A percentile compares a stretch with the other conserved stretches of the same genome.
Evolutionary conservation across 1,284 basidiomycete genomes (phyloP).

Genomic region (Moniliophthora roreri): DNA sequence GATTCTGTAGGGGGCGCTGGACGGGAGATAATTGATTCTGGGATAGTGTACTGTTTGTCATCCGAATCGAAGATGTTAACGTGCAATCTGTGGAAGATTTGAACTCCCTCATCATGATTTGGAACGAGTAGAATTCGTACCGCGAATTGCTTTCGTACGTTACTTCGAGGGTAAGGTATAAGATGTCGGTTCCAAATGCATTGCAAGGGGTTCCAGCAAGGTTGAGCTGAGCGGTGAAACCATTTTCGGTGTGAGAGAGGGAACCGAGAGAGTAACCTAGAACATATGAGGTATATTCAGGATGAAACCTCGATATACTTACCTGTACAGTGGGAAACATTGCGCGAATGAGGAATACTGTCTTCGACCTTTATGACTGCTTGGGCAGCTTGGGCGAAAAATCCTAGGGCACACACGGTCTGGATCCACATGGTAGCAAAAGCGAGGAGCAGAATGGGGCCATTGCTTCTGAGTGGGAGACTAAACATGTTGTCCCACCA

Average conservation of each 20-base stretch:
- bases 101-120: not conserved
- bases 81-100: conserved; percentile 52
- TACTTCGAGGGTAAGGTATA: conserved; percentile 62
- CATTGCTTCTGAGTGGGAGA: no score
- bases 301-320: not conserved
- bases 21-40: conserved; percentile 53
- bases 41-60: conserved; percentile 68
- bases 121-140: conserved; percentile 30
- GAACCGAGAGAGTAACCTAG: conserved; percentile 53
- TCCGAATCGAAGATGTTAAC: conserved; percentile 76
- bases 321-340: conserved; percentile 36
- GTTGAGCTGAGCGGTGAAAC: conserved; percentile 55
- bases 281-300: not conserved
- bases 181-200: conserved; percentile 70
- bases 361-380: no score
- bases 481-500: no score
- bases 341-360: conserved; percentile 3
- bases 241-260: conserved; percentile 43
- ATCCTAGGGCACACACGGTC: no score
- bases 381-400: no score
- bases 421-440: no score
- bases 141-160: conserved; percentile 60
- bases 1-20: conserved; percentile 37
- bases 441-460: no score
- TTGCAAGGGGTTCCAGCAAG: conserved; percentile 66